A percentile compares a stretch with the other conserved stretches of the same genome.
These are phyloP conservation scores for Saitozyma podzolica DNA, from an alignment of 768 basidiomycete species.

Conservation along the genomic window DNA sequence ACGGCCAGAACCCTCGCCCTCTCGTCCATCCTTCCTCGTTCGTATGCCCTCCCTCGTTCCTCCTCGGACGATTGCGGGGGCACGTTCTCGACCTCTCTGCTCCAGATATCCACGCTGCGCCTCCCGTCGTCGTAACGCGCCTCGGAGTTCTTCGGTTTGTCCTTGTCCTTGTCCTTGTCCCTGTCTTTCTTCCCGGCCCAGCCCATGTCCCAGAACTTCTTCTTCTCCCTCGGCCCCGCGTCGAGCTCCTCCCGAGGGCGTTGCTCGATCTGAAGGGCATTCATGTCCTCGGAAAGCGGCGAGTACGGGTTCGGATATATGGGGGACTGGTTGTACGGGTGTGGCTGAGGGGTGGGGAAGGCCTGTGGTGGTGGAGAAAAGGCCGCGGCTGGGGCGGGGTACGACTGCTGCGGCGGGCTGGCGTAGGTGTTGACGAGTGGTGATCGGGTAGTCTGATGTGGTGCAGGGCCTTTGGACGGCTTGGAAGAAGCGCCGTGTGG, in stretches of 20 bases:
- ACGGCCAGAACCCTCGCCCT: conserved; percentile 8
- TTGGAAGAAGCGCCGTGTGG: conserved; percentile 11
- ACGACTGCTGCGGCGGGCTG: background rate
- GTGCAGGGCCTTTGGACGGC: conserved; percentile 2
- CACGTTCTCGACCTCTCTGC: background rate
- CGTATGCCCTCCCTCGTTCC: background rate
- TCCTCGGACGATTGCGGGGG: background rate
- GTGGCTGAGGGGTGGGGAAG: conserved; percentile 30
- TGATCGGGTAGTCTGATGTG: conserved; percentile 21
- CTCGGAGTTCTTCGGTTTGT: background rate
- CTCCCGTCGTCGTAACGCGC: conserved; percentile 6
- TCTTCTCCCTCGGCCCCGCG: conserved; percentile 31
- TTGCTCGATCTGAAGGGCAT: background rate
- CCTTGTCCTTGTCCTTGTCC: conserved; percentile 11
- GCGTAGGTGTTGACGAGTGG: conserved; percentile 30
- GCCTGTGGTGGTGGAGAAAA: conserved; percentile 10
- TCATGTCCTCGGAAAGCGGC: conserved; percentile 12
- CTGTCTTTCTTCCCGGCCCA: conserved; percentile 21
- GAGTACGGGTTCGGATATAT: conserved; percentile 5
- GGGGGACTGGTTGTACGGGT: conserved; percentile 3
- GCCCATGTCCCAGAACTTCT: conserved; percentile 36
- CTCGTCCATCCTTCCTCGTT: conserved; percentile 1
- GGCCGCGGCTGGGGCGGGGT: background rate
- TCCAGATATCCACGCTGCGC: conserved; percentile 4
- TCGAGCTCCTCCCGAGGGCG: conserved; percentile 4